Base-by-base conservation (phyloP, 495 filamentous ascomycete species). In the Copromyces sp. region DNA sequence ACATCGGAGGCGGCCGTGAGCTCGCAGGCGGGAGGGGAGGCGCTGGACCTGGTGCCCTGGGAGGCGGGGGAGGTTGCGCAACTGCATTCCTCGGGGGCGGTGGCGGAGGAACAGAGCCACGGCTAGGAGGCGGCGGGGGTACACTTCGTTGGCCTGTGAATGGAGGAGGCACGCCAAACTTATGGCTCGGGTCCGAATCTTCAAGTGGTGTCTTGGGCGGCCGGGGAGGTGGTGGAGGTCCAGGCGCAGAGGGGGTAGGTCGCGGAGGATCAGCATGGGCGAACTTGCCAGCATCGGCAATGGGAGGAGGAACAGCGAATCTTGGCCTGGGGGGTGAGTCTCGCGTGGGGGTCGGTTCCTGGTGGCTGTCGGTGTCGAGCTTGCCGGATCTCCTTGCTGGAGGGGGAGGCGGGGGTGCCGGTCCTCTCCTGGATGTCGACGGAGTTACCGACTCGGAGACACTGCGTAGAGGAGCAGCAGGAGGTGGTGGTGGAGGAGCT, bases 121-220 rank as follows among this genome's bases (percentile, higher is more conserved):
- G 89, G 75, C 84, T 89, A 71, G 93, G 94, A 32, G 93, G 91
- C 71, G 92, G 90, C 17, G 94, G 93, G 39, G 92, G 92, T 32
- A 87, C 79, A 69, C 88, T 89, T 70, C 91, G 84, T 74, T 91
- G 89, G 44, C 91, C 90, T 69, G 87, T 81, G 78, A 97, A 97
- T 29, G 92, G 90, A 20, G 95, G 95, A 39, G 95, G 94, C 16
- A 98, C 94, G 29, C 86, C 88, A 78, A 92, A 93, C 74, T 84
- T 91, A 39, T 84, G 82, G 45, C 77, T 59, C 24, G 85, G 80
- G 17, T 86, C 81, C 79, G 75, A 78, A 39, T 79, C 92, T 39
- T 95, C 92, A 77, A 94, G 84, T 4, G 93, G 92, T 4, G 89
- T 92, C 81, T 98, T 98, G 2, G 94, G 92, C 44, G 94, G 94